Evolutionary conservation across 2,329 filamentous ascomycete genomes (phyloP).

Genomic region (Sphaerulina vaccinii): DNA sequence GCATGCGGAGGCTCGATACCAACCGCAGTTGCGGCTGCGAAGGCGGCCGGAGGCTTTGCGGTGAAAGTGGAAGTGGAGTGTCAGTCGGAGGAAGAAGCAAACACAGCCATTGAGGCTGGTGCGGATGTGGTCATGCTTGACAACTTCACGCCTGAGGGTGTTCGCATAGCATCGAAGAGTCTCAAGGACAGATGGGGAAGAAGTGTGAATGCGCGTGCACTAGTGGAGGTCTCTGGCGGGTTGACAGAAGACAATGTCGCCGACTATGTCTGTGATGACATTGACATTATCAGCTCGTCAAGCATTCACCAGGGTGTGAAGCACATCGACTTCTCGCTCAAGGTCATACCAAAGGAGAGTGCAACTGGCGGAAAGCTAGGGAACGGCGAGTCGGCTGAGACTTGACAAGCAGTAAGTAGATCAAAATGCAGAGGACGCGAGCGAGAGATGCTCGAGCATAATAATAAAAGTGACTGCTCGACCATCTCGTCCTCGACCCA

Average conservation of each 20-base stretch:
- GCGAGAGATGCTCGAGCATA: too few relatives aligned
- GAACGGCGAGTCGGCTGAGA: conserved; percentile 25
- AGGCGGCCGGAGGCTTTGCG: conserved; percentile 80
- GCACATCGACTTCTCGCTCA: conserved; percentile 93
- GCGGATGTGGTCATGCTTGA: conserved; percentile 97
- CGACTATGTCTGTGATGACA: conserved; percentile 74
- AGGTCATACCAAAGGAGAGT: conserved; percentile 61
- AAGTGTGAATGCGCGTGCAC: conserved; percentile 58
- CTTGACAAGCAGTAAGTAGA: conserved; percentile 9
- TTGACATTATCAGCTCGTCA: conserved; percentile 95
- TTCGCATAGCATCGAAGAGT: conserved; percentile 69
- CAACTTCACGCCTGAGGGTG: conserved; percentile 81
- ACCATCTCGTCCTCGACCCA: too few relatives aligned
- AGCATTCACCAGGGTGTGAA: conserved; percentile 94
- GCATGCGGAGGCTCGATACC: conserved; percentile 78
- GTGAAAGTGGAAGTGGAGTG: conserved; percentile 97
- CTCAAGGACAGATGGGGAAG: conserved; percentile 76
- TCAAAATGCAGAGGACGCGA: too few relatives aligned
- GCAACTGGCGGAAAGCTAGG: conserved; percentile 25
- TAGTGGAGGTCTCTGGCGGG: conserved; percentile 91
- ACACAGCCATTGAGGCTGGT: conserved; percentile 85
- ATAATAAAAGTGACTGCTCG: too few relatives aligned
- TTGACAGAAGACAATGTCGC: conserved; percentile 81
- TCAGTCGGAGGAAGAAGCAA: conserved; percentile 79
- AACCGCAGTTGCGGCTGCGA: conserved; percentile 79